Percentiles rank a stretch among this genome's conserved stretches.
Conservation (phyloP, 2,329 filamentous ascomycete species). For the Stemphylium lycopersici region DNA sequence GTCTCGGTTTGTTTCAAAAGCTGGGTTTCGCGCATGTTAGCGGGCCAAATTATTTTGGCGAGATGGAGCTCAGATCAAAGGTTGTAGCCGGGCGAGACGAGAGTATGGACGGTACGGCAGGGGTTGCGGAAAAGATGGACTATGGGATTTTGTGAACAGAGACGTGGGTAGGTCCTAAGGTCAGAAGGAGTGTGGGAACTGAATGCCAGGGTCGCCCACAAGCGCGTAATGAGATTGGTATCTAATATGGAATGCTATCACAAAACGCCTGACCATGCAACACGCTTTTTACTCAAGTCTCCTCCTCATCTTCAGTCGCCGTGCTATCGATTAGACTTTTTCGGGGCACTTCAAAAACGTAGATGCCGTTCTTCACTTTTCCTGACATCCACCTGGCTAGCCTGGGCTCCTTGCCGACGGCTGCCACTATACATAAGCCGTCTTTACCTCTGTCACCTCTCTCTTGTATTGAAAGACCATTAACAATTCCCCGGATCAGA, state of each 20-base stretch:
- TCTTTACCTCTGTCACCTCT: slow-evolving; percentile 74
- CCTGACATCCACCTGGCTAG: slow-evolving; percentile 80
- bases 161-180: neutral
- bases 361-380: slow-evolving; percentile 77
- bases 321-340: slow-evolving; percentile 33
- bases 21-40: slow-evolving; percentile 62
- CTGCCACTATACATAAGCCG: slow-evolving; percentile 84
- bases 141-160: neutral
- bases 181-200: neutral
- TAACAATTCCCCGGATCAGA: slow-evolving; percentile 76
- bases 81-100: neutral
- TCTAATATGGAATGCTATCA: slow-evolving; percentile 16
- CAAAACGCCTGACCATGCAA: slow-evolving; percentile 15
- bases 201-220: neutral
- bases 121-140: neutral
- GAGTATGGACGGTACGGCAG: neutral
- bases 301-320: slow-evolving; percentile 12
- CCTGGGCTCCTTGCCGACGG: slow-evolving; percentile 83
- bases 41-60: slow-evolving; percentile 69
- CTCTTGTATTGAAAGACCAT: slow-evolving; percentile 87
- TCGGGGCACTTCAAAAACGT: slow-evolving; percentile 80
- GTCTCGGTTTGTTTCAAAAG: slow-evolving; percentile 66
- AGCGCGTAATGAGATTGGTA: slow-evolving; percentile 25
- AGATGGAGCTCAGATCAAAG: slow-evolving; percentile 57
- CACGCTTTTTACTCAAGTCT: slow-evolving; percentile 8